A percentile compares a stretch with the other conserved stretches of the same genome.
Conservation (phyloP, 148 eudicot species). For the Drosera capensis region DNA sequence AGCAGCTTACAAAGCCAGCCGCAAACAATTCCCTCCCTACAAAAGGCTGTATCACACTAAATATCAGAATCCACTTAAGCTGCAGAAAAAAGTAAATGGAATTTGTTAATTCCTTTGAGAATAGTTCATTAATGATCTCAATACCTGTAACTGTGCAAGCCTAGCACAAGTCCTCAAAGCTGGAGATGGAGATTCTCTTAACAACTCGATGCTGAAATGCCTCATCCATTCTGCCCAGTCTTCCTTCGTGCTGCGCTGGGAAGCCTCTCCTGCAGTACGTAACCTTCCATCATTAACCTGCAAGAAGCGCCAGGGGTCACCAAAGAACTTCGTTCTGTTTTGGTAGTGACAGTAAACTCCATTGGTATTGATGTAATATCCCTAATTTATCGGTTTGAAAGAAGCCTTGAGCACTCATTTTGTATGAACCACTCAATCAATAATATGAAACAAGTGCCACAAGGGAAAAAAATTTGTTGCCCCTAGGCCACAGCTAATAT, state of each 20-base stretch:
- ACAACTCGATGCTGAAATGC: conserved; percentile 90
- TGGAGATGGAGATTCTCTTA: conserved; percentile 93
- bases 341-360: no score
- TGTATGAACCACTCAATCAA: no score
- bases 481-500: no score
- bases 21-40: conserved; percentile 96
- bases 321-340: not conserved
- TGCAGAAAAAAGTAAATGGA: not conserved
- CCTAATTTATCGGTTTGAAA: no score
- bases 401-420: no score
- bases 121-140: conserved; percentile 1
- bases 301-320: not conserved
- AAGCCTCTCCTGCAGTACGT: conserved; percentile 93
- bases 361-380: no score
- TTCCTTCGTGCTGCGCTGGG: conserved; percentile 97
- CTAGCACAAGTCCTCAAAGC: conserved; percentile 92
- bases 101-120: no score
- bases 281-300: conserved; percentile 84
- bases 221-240: conserved; percentile 99
- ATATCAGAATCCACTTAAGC: not conserved
- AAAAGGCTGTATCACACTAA: conserved; percentile 71
- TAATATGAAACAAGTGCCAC: no score
- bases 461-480: no score
- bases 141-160: conserved; percentile 94
- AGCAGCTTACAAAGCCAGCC: conserved; percentile 98